Evolutionary conservation across 345 rosid genomes (phyloP), one percentile per base, ranked within the genome.

Genomic region (Rhizophora apiculata): DNA sequence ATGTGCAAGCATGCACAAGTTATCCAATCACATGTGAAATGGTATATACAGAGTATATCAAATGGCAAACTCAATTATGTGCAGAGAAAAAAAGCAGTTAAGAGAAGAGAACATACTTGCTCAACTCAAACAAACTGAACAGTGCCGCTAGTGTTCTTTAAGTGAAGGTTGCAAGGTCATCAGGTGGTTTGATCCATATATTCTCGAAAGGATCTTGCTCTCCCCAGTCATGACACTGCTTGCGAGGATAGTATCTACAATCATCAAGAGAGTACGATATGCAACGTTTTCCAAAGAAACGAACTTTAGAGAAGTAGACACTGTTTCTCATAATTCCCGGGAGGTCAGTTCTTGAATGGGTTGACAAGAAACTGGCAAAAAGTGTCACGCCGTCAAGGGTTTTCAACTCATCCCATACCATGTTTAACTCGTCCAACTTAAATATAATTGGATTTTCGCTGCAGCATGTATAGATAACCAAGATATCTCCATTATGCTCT

Each of bases 171-270:
- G 84, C 75, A 49, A 76, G 30, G 61, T 72, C 82, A 66, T 80
- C 71, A 13, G 91, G 91, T 29, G 87, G 88, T 75, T 86, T 83
- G 26, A 86, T 87, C 91, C 91, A 87, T 31, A 85, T 83, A 73
- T 77, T 81, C 79, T 78, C 87, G 58, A 80, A 85, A 1, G 88
- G 85, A 49, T 79, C 85, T 71, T 81, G 84, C 73, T 87, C 88
- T 60, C 87, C 88, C 88, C 91, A 87, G 59, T 87, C 87, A 68
- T 85, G 62, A 55, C 78, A 73, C 80, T 81, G 86, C 78, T 87
- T 87, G 10, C 86, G 81, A 39, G 91, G 91, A 74, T 81, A 86
- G 82, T 84, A 86, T 70, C 91, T 76, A 62, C 54, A 3, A 24
- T 81, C 77, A 58, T 77, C 71, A 22, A 87, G 83, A 18, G 88